phyloP scores from a whole-genome alignment of 495 filamentous ascomycete species.

The Massariosphaeria phaeospora region DNA sequence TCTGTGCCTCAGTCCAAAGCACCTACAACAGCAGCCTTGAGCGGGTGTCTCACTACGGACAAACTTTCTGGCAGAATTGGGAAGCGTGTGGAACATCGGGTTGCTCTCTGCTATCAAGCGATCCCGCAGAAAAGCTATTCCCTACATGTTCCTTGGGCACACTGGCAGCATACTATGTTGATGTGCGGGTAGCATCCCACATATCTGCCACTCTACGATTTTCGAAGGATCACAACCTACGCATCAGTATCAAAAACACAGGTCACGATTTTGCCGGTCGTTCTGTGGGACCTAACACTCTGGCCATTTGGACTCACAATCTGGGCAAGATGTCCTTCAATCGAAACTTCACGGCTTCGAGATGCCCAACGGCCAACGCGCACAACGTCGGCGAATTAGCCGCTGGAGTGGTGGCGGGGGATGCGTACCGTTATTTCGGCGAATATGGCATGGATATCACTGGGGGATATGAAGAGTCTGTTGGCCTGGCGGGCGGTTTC shows the following conservation, averaged over 20 bases:
- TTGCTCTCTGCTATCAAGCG: background rate
- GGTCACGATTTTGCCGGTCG: conserved; percentile 38
- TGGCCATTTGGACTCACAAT: conserved; percentile 27
- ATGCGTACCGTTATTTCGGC: too few species aligned
- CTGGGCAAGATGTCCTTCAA: too few species aligned
- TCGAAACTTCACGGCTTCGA: too few species aligned
- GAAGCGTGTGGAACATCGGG: background rate
- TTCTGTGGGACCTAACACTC: conserved; percentile 18
- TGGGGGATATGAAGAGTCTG: too few species aligned
- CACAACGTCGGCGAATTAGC: too few species aligned
- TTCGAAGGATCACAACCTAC: conserved; percentile 16
- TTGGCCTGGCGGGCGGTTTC: conserved; percentile 28
- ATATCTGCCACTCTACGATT: background rate
- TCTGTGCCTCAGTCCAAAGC: background rate
- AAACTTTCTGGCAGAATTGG: background rate
- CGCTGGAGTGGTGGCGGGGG: too few species aligned
- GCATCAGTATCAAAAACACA: conserved; percentile 33
- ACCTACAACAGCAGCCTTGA: background rate
- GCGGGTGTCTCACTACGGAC: background rate
- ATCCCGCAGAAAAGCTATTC: background rate
- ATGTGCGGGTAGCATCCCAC: background rate
- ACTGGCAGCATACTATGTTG: background rate
- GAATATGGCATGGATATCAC: too few species aligned
- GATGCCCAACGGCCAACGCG: too few species aligned
- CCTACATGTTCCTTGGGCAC: background rate